A percentile compares a stretch with the other conserved stretches of the same genome.
Evolutionary conservation across 192 early-diverging fungal genomes (phyloP).

Genomic region (Diversispora eburnea): DNA sequence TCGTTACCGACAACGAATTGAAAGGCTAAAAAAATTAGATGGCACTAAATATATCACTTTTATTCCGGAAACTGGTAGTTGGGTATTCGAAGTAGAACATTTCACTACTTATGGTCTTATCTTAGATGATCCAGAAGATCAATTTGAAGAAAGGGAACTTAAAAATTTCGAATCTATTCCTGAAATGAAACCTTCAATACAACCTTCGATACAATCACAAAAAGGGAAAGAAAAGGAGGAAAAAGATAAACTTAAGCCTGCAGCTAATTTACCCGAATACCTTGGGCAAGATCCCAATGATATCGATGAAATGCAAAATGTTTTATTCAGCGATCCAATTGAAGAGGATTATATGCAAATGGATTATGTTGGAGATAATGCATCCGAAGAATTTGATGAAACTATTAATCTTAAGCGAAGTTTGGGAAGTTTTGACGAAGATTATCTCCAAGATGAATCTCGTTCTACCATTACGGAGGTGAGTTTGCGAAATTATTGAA

Average conservation of each 20-base stretch:
- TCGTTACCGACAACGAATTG: slow-evolving; percentile 61
- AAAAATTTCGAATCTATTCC: neutral
- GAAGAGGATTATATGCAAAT: neutral
- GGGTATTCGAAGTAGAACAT: slow-evolving; percentile 91
- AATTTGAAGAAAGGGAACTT: slow-evolving; percentile 33
- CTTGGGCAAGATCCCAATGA: slow-evolving; percentile 39
- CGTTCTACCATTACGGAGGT: neutral
- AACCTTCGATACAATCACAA: neutral
- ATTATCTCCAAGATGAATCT: neutral
- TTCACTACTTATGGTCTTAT: slow-evolving; percentile 81
- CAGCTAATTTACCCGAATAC: slow-evolving; percentile 27
- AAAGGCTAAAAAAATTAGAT: slow-evolving; percentile 62
- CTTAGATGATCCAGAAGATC: slow-evolving; percentile 60
- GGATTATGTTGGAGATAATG: neutral
- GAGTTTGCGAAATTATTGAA: neutral
- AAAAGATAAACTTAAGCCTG: neutral
- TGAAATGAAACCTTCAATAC: neutral
- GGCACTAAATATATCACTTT: slow-evolving; percentile 82
- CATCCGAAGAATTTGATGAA: neutral
- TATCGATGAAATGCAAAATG: neutral
- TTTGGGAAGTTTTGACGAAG: neutral
- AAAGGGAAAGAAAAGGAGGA: slow-evolving; percentile 1
- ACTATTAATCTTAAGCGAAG: neutral
- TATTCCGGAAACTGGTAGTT: slow-evolving; percentile 65
- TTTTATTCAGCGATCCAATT: neutral